These are phyloP conservation scores for Hirschfeldia incana DNA, from an alignment of 345 rosid species.

Conservation along the genomic window DNA sequence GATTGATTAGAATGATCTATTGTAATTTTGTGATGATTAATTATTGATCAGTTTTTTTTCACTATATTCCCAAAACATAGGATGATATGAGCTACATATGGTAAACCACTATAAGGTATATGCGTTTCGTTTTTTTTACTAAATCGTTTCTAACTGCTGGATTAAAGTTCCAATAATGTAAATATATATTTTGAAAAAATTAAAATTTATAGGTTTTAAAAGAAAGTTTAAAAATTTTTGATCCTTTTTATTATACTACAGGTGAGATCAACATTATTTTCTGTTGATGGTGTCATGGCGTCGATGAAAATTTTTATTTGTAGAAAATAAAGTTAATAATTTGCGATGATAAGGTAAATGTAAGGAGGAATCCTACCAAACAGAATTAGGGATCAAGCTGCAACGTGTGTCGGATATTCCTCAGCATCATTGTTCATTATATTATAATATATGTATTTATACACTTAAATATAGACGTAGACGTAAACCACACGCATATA, in stretches of 20 bases:
- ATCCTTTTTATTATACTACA: not conserved
- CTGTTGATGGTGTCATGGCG: not conserved
- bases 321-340: not conserved
- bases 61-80: not conserved
- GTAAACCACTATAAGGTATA: not conserved
- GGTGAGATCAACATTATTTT: not conserved
- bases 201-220: too few relatives aligned
- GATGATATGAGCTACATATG: not conserved
- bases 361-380: conserved; percentile 27
- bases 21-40: not conserved
- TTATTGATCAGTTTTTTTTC: not conserved
- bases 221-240: too few relatives aligned
- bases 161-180: not conserved
- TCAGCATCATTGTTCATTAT: conserved; percentile 27
- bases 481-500: conserved; percentile 32
- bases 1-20: too few relatives aligned
- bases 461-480: conserved; percentile 19
- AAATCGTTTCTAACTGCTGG: not conserved
- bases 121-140: not conserved
- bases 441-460: not conserved
- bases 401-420: conserved; percentile 43
- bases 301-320: not conserved
- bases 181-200: not conserved
- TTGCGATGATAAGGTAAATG: conserved; percentile 1
- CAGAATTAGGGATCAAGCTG: conserved; percentile 29